Evolutionary conservation across 148 eudicot genomes (phyloP).

Genomic region (Rhododendron henanense): DNA sequence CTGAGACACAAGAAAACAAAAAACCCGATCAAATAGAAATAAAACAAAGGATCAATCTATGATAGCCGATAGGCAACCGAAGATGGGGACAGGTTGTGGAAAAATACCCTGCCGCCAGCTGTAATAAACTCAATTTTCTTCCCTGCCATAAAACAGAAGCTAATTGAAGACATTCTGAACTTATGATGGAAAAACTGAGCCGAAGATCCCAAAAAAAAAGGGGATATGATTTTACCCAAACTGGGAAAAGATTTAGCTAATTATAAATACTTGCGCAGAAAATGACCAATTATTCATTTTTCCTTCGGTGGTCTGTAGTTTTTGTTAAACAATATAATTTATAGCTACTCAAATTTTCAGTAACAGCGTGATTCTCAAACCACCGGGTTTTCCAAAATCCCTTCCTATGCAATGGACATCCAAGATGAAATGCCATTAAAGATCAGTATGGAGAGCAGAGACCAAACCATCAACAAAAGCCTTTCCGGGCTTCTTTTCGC

Average conservation of each 20-base stretch:
- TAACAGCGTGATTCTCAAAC: background rate
- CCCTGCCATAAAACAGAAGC: slow-evolving; percentile 45
- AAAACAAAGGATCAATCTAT: background rate
- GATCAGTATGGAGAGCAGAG: slow-evolving; percentile 29
- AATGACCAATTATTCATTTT: background rate
- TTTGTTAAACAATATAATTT: background rate
- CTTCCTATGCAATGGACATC: background rate
- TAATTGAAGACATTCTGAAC: slow-evolving; percentile 5
- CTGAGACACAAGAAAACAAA: slow-evolving; percentile 32
- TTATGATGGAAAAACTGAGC: background rate
- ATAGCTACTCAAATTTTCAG: background rate
- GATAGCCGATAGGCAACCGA: background rate
- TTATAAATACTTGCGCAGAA: background rate
- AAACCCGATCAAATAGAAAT: background rate
- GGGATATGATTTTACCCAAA: background rate
- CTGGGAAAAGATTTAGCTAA: background rate
- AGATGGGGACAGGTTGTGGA: background rate
- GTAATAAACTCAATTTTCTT: slow-evolving; percentile 74
- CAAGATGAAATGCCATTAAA: background rate
- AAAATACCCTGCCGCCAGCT: slow-evolving; percentile 90
- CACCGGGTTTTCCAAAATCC: background rate
- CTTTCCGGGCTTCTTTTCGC: slow-evolving; percentile 93
- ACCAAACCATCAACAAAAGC: slow-evolving; percentile 94
- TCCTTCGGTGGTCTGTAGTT: background rate
- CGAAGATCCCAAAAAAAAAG: background rate